phyloP scores from a whole-genome alignment of 75 land plant species.

The Cupressus sempervirens region DNA sequence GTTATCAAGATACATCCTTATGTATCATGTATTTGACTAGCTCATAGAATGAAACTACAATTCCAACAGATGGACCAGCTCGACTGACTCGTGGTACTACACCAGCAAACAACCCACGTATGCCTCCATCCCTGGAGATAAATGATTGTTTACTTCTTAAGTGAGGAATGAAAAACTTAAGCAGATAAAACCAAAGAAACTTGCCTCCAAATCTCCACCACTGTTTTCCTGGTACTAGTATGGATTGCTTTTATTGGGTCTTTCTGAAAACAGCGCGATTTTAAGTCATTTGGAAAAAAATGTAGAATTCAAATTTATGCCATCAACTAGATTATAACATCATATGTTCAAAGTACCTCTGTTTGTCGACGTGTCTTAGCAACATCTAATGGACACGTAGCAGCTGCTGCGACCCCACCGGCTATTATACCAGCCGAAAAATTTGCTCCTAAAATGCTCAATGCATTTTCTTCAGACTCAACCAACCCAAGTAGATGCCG shows the following conservation, averaged over 20 bases:
- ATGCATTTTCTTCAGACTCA: conserved; percentile 59
- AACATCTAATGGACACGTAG: conserved; percentile 97
- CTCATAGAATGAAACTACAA: conserved; percentile 95
- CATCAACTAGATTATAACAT: neutral
- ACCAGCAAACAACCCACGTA: conserved; percentile 71
- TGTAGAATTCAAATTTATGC: too few species aligned
- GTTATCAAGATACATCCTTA: neutral
- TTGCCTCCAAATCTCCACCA: conserved; percentile 82
- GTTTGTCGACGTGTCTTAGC: conserved; percentile 92
- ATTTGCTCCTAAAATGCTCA: conserved; percentile 74
- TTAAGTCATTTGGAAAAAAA: neutral
- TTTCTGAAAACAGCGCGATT: conserved; percentile 34
- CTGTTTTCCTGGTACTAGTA: conserved; percentile 55
- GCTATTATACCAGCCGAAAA: conserved; percentile 91
- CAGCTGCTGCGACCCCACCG: conserved; percentile 92
- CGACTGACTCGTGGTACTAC: conserved; percentile 85
- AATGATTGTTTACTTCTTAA: neutral
- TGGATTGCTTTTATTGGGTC: conserved; percentile 65
- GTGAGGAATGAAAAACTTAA: neutral
- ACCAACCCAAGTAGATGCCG: conserved; percentile 42
- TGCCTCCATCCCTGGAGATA: conserved; percentile 65
- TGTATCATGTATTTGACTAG: conserved; percentile 64
- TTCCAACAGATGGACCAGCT: conserved; percentile 91
- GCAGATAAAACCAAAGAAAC: neutral
- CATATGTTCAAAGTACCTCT: conserved; percentile 46